These are phyloP conservation scores for Myotisia sp. DNA, from an alignment of 2,329 filamentous ascomycete genomes.

Conservation along the genomic window DNA sequence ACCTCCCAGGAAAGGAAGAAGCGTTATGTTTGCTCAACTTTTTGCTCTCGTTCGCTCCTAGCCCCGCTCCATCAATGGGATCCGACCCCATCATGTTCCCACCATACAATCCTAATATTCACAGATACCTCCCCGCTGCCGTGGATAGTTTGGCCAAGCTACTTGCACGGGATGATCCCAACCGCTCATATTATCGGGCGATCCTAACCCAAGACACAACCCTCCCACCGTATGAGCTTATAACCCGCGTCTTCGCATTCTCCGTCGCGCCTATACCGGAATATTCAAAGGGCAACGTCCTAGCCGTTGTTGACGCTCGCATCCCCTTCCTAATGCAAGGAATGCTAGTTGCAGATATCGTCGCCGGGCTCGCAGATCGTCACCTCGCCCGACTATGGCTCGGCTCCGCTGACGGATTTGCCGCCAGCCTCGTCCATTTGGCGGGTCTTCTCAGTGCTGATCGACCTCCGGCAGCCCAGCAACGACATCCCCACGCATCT, in stretches of 20 bases:
- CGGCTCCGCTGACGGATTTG: slow-evolving; percentile 68
- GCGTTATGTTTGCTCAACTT: slow-evolving; percentile 78
- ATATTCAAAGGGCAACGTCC: slow-evolving; percentile 44
- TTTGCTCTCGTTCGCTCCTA: slow-evolving; percentile 75
- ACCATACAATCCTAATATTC: slow-evolving; percentile 62
- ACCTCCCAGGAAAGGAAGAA: slow-evolving; percentile 74
- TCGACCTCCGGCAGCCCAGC: slow-evolving; percentile 38
- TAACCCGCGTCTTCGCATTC: slow-evolving; percentile 76
- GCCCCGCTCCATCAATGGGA: slow-evolving; percentile 50
- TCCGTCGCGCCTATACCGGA: slow-evolving; percentile 77
- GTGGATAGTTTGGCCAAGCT: slow-evolving; percentile 85
- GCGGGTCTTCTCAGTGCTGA: slow-evolving; percentile 57
- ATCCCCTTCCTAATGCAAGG: slow-evolving; percentile 89
- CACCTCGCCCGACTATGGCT: slow-evolving; percentile 68
- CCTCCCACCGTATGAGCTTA: slow-evolving; percentile 56
- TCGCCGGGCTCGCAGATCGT: slow-evolving; percentile 62
- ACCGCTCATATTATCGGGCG: slow-evolving; percentile 66
- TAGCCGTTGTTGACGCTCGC: slow-evolving; percentile 61
- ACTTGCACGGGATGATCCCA: slow-evolving; percentile 83
- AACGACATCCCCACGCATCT: slow-evolving; percentile 22
- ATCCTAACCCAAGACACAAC: slow-evolving; percentile 63
- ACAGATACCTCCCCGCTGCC: slow-evolving; percentile 78
- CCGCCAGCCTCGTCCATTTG: slow-evolving; percentile 61
- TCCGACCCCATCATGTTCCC: slow-evolving; percentile 56
- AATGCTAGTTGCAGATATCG: slow-evolving; percentile 74